phyloP scores from a whole-genome alignment of 805 yeast species.

The Kregervanrija delftensis region DNA sequence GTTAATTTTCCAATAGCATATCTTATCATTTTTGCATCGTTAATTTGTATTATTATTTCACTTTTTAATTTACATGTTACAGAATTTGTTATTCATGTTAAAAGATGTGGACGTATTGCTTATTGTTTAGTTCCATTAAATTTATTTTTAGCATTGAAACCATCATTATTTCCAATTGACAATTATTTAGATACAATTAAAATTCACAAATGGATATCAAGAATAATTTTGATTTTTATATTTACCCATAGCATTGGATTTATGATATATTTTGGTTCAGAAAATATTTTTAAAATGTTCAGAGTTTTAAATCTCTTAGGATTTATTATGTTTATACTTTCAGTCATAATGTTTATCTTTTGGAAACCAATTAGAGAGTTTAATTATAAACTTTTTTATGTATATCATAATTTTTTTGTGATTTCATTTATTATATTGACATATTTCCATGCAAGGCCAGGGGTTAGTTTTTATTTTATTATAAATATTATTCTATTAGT shows the following conservation, averaged over 20 bases:
- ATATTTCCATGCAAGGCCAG: slow-evolving; percentile 65
- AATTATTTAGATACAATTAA: slow-evolving; percentile 48
- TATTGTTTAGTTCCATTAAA: slow-evolving; percentile 54
- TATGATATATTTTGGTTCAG: slow-evolving; percentile 36
- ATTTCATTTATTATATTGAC: slow-evolving; percentile 38
- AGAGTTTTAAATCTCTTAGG: slow-evolving; percentile 46
- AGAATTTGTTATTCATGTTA: slow-evolving; percentile 33
- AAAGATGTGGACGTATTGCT: slow-evolving; percentile 57
- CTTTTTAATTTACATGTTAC: slow-evolving; percentile 30
- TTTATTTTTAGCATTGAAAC: slow-evolving; percentile 48
- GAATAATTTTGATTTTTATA: slow-evolving; percentile 42
- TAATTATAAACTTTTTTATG: slow-evolving; percentile 47
- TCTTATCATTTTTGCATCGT: slow-evolving; percentile 11
- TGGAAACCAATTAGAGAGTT: slow-evolving; percentile 41
- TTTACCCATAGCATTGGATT: slow-evolving; percentile 49
- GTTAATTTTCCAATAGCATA: slow-evolving; percentile 27
- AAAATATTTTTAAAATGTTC: slow-evolving; percentile 31
- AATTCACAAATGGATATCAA: slow-evolving; percentile 67
- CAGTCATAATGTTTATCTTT: slow-evolving; percentile 32
- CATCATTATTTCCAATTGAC: slow-evolving; percentile 40
- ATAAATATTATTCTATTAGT: slow-evolving; percentile 26
- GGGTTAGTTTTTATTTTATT: slow-evolving; percentile 35
- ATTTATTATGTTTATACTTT: slow-evolving; percentile 32
- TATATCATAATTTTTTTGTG: slow-evolving; percentile 47
- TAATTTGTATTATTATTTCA: background rate